phyloP scores from a whole-genome alignment of 768 basidiomycete species.

The Antrodiella citrinella region DNA sequence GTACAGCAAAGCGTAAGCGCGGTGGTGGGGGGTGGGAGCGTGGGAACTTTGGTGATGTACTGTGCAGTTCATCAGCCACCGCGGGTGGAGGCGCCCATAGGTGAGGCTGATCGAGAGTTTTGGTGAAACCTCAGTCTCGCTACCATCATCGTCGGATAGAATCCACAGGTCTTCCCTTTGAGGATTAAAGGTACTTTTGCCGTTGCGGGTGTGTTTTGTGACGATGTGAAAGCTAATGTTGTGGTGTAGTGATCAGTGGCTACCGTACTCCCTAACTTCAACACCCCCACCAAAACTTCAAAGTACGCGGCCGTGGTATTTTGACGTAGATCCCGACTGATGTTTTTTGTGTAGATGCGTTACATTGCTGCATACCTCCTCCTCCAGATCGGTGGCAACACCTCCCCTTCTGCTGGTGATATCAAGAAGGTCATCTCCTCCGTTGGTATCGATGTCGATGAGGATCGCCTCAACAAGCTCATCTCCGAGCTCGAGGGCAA shows the following conservation, averaged over 20 bases:
- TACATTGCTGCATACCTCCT: constrained; percentile 95
- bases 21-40: constrained; percentile 16
- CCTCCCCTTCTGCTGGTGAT: constrained; percentile 76
- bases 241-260: constrained; percentile 80
- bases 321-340: background rate
- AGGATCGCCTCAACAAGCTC: constrained; percentile 71
- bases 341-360: constrained; percentile 57
- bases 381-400: constrained; percentile 90
- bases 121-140: constrained; percentile 8
- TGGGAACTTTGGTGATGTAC: constrained; percentile 40
- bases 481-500: constrained; percentile 89
- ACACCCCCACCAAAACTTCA: constrained; percentile 31
- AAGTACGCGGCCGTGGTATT: constrained; percentile 30
- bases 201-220: background rate
- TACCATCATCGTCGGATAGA: constrained; percentile 59
- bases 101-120: background rate
- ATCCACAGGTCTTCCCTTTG: constrained; percentile 89
- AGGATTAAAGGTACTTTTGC: constrained; percentile 70
- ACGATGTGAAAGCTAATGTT: constrained; percentile 3
- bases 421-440: constrained; percentile 79
- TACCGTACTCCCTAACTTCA: constrained; percentile 43
- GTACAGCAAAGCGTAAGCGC: constrained; percentile 12
- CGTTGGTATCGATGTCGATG: constrained; percentile 87
- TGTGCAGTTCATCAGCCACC: constrained; percentile 43
- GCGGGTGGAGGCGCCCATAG: constrained; percentile 3